Evolutionary conservation across 2,329 filamentous ascomycete genomes (phyloP).

Genomic region (Mycosphaerella sp.): DNA sequence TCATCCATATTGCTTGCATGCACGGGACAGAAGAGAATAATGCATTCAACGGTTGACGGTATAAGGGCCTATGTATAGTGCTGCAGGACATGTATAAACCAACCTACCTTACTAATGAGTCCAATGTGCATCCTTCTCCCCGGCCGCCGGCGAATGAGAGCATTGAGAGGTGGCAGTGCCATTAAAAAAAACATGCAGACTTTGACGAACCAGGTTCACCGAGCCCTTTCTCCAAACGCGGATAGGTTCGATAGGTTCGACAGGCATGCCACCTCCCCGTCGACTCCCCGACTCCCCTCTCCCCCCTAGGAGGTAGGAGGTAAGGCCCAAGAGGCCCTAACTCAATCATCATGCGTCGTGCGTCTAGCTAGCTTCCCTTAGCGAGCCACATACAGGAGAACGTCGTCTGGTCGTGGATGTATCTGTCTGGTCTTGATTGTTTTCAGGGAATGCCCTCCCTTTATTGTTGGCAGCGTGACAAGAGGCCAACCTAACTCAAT

Average conservation of each 20-base stretch:
- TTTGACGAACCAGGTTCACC: not conserved
- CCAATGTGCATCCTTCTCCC: not conserved
- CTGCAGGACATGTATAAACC: too few species aligned
- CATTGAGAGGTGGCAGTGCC: not conserved
- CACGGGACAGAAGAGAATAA: too few species aligned
- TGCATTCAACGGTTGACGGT: too few species aligned
- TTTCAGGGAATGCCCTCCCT: slow-evolving; percentile 15
- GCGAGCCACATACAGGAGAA: slow-evolving; percentile 6
- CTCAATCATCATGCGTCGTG: slow-evolving; percentile 3
- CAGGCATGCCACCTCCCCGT: slow-evolving; percentile 1
- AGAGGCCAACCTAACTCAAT: slow-evolving; percentile 21
- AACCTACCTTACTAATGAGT: too few species aligned
- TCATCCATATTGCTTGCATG: too few species aligned
- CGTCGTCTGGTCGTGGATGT: not conserved
- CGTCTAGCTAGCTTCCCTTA: slow-evolving; percentile 11
- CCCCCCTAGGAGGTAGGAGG: too few species aligned
- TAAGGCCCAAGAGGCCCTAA: not conserved
- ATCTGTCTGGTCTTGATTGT: slow-evolving; percentile 2
- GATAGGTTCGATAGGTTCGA: not conserved
- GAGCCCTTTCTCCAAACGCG: not conserved
- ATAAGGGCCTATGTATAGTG: too few species aligned
- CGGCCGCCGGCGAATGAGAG: slow-evolving; percentile 3
- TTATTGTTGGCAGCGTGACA: slow-evolving; percentile 6
- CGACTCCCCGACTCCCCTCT: too few species aligned
- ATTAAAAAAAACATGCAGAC: not conserved